Base-by-base conservation (phyloP, 805 yeast genomes). In the Groenewaldozyma salmanticensis region DNA sequence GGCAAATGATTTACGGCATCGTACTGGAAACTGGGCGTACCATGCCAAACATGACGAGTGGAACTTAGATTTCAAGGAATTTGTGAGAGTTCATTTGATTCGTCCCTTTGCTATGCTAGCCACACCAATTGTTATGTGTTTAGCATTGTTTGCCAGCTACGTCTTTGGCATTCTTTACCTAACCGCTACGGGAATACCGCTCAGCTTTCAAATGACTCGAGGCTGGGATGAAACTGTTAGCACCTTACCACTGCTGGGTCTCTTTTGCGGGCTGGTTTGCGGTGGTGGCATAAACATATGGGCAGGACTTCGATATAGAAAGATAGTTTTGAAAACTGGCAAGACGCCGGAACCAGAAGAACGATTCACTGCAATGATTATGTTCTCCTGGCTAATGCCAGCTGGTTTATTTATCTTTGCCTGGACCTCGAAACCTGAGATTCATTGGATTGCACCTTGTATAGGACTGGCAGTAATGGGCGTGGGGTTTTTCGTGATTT, bases 41-140 rank as follows among this genome's bases (percentile, higher is more conserved):
- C 85, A 85, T 85, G 84, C 96, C 18, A 94, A 84, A 62, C 94
- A 84, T 59, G 96, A 88, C 59, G 90, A 90, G 22, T 77, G 74
- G 57, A 85, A 86, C 37, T 60, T 86, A 59, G 64, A 81, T 1
- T 58, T 83, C 37, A 66, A 65, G 27, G 95, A 87, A 58, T 67
- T 88, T 59, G 51, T 85, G 44, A 70, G 74, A 45, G 74, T 83
- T 19, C 83, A 87, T 65, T 68, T 88, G 42, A 62, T 75, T 51
- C 74, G 96, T 53, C 97, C 97, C 2, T 64, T 90, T 47, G 77
- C 75, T 50, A 84, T 90, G 64, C 77, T 77, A 16, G 60, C 74
- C 17, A 70, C 72, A 13, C 74, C 74, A 0, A 66, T 70, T 38
- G 56, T 68, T 35, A 53, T 62, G 18, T 50, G 65, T 44, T 50